Evolutionary conservation across 2,329 filamentous ascomycete genomes (phyloP).

Genomic region (Calonectria ilicicola): DNA sequence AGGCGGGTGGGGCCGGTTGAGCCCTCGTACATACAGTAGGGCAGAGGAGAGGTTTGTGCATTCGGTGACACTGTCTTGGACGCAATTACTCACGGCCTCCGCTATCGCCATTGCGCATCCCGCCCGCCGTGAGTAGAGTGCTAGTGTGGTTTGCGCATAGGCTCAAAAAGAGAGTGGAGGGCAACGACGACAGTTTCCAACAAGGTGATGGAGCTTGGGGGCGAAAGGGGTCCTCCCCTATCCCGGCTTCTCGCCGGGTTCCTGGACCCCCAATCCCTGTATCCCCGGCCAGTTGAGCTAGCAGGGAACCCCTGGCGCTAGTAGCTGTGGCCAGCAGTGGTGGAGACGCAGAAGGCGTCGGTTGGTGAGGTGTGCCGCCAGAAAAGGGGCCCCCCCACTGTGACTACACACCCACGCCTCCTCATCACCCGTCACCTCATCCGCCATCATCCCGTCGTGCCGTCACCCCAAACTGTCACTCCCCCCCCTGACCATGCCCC

Average conservation of each 20-base stretch:
- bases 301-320: constrained; percentile 32
- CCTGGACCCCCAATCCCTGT: constrained; percentile 26
- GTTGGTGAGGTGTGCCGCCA: constrained; percentile 21
- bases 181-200: background rate
- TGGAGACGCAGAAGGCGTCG: constrained; percentile 31
- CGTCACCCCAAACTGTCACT: constrained; percentile 24
- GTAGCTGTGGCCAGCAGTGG: constrained; percentile 10
- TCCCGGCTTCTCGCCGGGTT: constrained; percentile 25
- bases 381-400: constrained; percentile 33
- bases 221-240: constrained; percentile 32
- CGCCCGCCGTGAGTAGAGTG: background rate
- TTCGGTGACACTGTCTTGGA: background rate
- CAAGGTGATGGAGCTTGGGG: constrained; percentile 3
- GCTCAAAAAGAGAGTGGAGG: constrained; percentile 3
- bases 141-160: background rate
- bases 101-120: background rate
- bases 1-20: background rate
- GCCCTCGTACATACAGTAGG: background rate
- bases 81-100: constrained; percentile 2
- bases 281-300: constrained; percentile 25
- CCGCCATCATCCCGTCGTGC: constrained; percentile 27
- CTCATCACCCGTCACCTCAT: constrained; percentile 28
- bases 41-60: background rate
- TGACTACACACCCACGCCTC: constrained; percentile 34
- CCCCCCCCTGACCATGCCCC: background rate